Evolutionary conservation across 805 yeast genomes (phyloP).

Genomic region (Saccharomycopsis fodiens): DNA sequence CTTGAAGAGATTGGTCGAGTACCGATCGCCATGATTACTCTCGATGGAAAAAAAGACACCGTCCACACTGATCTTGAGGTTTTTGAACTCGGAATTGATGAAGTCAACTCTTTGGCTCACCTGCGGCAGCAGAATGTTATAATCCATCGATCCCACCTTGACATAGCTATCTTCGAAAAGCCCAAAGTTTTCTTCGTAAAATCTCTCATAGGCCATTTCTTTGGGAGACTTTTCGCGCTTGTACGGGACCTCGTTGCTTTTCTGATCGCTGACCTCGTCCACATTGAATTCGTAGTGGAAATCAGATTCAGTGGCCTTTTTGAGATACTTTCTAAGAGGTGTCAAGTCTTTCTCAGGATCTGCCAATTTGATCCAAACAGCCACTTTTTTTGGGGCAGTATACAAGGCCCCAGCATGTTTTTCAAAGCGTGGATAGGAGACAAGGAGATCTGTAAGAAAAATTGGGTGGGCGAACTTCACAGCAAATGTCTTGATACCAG

Average conservation of each 20-base stretch:
- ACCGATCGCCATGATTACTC: slow-evolving; percentile 20
- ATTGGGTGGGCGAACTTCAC: slow-evolving; percentile 33
- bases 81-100: slow-evolving; percentile 12
- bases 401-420: slow-evolving; percentile 31
- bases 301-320: slow-evolving; percentile 6
- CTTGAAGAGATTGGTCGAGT: slow-evolving; percentile 17
- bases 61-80: slow-evolving; percentile 9
- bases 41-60: slow-evolving; percentile 20
- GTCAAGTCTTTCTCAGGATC: slow-evolving; percentile 16
- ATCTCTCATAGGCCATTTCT: slow-evolving; percentile 16
- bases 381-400: slow-evolving; percentile 32
- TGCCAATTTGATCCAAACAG: slow-evolving; percentile 27
- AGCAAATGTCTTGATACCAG: slow-evolving; percentile 24
- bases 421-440: slow-evolving; percentile 31
- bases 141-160: slow-evolving; percentile 19
- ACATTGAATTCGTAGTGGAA: slow-evolving; percentile 12
- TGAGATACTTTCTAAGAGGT: slow-evolving; percentile 3
- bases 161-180: slow-evolving; percentile 12
- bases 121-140: slow-evolving; percentile 6
- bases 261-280: slow-evolving; percentile 12
- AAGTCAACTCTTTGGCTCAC: slow-evolving; percentile 12
- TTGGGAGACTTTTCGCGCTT: slow-evolving; percentile 16
- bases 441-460: slow-evolving; percentile 29
- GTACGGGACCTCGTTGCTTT: slow-evolving; percentile 13
- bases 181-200: slow-evolving; percentile 18